phyloP scores from a whole-genome alignment of 2,329 filamentous ascomycete species.

The Ambrosiella cleistominuta region DNA sequence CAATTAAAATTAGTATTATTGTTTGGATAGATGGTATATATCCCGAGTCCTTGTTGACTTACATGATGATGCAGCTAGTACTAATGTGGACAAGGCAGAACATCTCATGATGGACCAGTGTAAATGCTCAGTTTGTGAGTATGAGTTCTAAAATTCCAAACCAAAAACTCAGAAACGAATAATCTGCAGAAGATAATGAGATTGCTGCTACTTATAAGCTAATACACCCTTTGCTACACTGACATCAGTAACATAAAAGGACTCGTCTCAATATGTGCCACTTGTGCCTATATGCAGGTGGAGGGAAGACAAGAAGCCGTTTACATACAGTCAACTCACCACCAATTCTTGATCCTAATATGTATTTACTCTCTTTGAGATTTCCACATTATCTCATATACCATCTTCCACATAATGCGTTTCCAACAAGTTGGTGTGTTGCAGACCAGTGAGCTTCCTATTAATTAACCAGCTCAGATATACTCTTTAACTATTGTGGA shows the following conservation, averaged over 20 bases:
- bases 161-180: too few relatives aligned
- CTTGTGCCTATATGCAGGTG: neutral
- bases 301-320: neutral
- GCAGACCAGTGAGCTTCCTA: too few relatives aligned
- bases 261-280: neutral
- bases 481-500: too few relatives aligned
- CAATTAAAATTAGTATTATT: too few relatives aligned
- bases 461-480: too few relatives aligned
- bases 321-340: neutral
- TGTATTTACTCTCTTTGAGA: neutral
- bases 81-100: neutral
- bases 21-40: neutral
- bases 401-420: too few relatives aligned
- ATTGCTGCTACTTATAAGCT: neutral
- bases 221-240: neutral
- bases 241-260: neutral
- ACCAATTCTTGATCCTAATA: neutral
- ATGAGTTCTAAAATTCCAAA: neutral
- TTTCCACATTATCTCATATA: too few relatives aligned
- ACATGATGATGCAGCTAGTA: slow-evolving; percentile 2
- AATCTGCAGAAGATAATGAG: too few relatives aligned
- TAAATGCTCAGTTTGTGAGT: neutral
- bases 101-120: slow-evolving; percentile 1
- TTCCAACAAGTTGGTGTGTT: too few relatives aligned
- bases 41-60: neutral